These are phyloP conservation scores for Coemansia umbellata DNA, from an alignment of 192 early-diverging fungal species.

Conservation along the genomic window DNA sequence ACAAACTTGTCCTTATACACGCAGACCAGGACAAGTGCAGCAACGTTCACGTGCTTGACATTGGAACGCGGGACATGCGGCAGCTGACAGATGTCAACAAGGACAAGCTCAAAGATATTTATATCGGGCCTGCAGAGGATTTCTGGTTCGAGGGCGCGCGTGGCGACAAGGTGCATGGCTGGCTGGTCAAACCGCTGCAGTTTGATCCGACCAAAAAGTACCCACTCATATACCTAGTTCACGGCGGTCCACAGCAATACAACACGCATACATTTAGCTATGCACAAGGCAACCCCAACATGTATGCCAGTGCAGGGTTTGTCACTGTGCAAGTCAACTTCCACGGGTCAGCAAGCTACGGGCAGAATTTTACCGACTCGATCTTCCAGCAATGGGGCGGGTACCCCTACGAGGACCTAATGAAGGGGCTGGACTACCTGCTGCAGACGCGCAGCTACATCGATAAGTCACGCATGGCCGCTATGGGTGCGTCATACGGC, in stretches of 20 bases:
- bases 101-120: slow-evolving; percentile 24
- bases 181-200: slow-evolving; percentile 57
- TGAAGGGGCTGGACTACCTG: slow-evolving; percentile 63
- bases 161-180: slow-evolving; percentile 44
- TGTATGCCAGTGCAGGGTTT: slow-evolving; percentile 66
- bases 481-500: slow-evolving; percentile 73
- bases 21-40: slow-evolving; percentile 41
- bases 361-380: slow-evolving; percentile 64
- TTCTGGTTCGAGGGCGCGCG: slow-evolving; percentile 62
- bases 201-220: slow-evolving; percentile 57
- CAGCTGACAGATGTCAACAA: slow-evolving; percentile 50
- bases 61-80: slow-evolving; percentile 22
- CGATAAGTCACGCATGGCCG: slow-evolving; percentile 56
- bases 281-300: slow-evolving; percentile 67
- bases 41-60: slow-evolving; percentile 32
- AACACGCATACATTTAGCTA: slow-evolving; percentile 56
- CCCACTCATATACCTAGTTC: slow-evolving; percentile 69
- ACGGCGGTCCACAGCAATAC: slow-evolving; percentile 73
- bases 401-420: slow-evolving; percentile 66
- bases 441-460: slow-evolving; percentile 53
- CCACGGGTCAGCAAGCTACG: slow-evolving; percentile 73
- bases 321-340: slow-evolving; percentile 65
- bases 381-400: slow-evolving; percentile 69
- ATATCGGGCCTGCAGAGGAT: slow-evolving; percentile 55
- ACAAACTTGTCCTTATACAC: slow-evolving; percentile 37